Evolutionary conservation across 345 rosid genomes (phyloP).

Genomic region (Gossypium herbaceum): DNA sequence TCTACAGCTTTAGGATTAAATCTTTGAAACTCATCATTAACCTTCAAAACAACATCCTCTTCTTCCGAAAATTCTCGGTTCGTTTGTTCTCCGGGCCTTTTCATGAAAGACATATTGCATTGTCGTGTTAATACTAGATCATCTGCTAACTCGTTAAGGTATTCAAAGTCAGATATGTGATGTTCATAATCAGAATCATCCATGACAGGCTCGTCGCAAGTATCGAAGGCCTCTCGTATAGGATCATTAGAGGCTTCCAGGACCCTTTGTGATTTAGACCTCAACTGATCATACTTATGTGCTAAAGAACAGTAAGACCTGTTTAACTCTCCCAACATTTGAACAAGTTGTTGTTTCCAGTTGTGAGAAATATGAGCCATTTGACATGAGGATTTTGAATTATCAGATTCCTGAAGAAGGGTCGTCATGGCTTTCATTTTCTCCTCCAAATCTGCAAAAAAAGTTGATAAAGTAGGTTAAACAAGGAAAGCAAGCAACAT

Average conservation of each 20-base stretch:
- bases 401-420: constrained; percentile 23
- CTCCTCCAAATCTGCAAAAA: constrained; percentile 36
- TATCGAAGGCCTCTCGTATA: constrained; percentile 15
- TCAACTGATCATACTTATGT: constrained; percentile 29
- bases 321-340: constrained; percentile 34
- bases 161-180: background rate
- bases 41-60: constrained; percentile 11
- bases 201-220: constrained; percentile 15
- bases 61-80: constrained; percentile 14
- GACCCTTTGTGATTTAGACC: constrained; percentile 19
- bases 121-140: constrained; percentile 18
- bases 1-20: background rate
- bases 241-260: constrained; percentile 15
- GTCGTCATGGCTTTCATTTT: constrained; percentile 30
- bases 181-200: constrained; percentile 14
- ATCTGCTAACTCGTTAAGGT: constrained; percentile 12
- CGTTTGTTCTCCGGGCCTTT: constrained; percentile 22
- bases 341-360: constrained; percentile 21
- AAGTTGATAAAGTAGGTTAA: background rate
- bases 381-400: background rate
- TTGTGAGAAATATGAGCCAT: constrained; percentile 2
- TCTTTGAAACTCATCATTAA: background rate
- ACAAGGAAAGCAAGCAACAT: background rate
- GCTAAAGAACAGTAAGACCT: constrained; percentile 34
- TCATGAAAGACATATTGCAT: constrained; percentile 3